Conservation (phyloP, 768 basidiomycete genomes). For the Hydnomerulius pinastri region DNA sequence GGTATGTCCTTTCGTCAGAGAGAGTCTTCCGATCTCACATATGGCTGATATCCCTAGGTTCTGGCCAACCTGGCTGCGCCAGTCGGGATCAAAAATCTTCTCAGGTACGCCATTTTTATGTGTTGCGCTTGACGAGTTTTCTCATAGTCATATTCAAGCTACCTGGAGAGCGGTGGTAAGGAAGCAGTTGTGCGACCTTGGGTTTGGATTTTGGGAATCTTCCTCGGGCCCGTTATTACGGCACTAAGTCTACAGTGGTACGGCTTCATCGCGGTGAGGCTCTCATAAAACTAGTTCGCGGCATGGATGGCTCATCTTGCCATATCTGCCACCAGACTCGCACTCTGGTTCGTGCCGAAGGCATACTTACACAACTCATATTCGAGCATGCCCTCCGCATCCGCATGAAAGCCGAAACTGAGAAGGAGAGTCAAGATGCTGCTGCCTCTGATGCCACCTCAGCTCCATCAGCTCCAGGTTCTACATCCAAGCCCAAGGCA, state of each 20-base stretch:
- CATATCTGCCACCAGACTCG: constrained; percentile 34
- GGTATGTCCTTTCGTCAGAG: too few species aligned
- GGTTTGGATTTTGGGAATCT: constrained; percentile 61
- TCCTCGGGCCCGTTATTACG: constrained; percentile 45
- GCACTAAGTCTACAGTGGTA: constrained; percentile 54
- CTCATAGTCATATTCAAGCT: too few species aligned
- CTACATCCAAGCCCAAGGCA: constrained; percentile 24
- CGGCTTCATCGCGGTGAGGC: constrained; percentile 36
- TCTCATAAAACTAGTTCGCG: too few species aligned
- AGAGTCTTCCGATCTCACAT: too few species aligned
- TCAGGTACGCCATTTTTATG: constrained; percentile 6
- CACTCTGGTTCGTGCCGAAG: constrained; percentile 48
- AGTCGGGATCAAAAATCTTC: constrained; percentile 31
- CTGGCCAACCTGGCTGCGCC: constrained; percentile 24
- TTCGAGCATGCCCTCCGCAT: constrained; percentile 62
- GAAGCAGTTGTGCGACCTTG: constrained; percentile 56
- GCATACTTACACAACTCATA: constrained; percentile 50
- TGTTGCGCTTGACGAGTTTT: too few species aligned
- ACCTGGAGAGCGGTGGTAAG: constrained; percentile 60
- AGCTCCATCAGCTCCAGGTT: too few species aligned
- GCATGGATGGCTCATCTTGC: too few species aligned
- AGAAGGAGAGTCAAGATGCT: background rate
- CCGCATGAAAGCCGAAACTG: constrained; percentile 30
- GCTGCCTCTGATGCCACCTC: constrained; percentile 21
- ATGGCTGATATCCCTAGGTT: background rate